Conservation (phyloP, 2,329 filamentous ascomycete genomes). For the Aspergillus flavus region DNA sequence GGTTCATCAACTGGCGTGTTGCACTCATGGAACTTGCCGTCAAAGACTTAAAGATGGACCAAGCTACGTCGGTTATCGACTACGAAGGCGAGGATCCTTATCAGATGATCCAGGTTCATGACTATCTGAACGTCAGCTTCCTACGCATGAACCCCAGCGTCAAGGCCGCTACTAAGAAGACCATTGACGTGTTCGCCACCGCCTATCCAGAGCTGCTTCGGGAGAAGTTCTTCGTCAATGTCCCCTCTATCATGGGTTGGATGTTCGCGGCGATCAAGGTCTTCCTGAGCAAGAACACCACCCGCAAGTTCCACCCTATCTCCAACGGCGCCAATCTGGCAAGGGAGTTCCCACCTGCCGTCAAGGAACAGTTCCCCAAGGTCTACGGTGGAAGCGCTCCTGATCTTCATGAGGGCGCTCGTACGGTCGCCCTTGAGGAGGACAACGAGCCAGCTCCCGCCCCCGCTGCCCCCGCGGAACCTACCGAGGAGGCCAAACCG, state of each 20-base stretch:
- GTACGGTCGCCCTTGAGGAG: constrained; percentile 33
- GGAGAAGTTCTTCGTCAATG: constrained; percentile 96
- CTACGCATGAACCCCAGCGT: constrained; percentile 76
- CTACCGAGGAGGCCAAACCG: constrained; percentile 13
- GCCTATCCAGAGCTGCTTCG: constrained; percentile 88
- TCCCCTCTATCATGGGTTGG: constrained; percentile 89
- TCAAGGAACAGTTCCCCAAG: constrained; percentile 69
- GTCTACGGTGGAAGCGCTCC: constrained; percentile 76
- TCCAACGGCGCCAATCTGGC: constrained; percentile 71
- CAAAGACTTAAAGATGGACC: constrained; percentile 69
- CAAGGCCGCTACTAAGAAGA: constrained; percentile 75
- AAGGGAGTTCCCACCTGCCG: constrained; percentile 55
- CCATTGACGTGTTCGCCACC: constrained; percentile 76
- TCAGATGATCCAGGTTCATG: constrained; percentile 89
- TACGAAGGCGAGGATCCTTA: constrained; percentile 72
- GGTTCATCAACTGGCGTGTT: constrained; percentile 87
- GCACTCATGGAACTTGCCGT: constrained; percentile 88
- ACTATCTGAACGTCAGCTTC: constrained; percentile 88
- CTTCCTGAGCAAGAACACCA: constrained; percentile 71
- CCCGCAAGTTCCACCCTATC: constrained; percentile 79
- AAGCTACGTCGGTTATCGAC: constrained; percentile 70
- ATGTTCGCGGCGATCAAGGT: constrained; percentile 75
- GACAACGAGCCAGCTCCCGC: constrained; percentile 23
- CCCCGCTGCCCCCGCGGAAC: constrained; percentile 12
- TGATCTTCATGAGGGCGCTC: constrained; percentile 46